Evolutionary conservation across 1,284 basidiomycete genomes (phyloP).

Genomic region (Ustilago curta): DNA sequence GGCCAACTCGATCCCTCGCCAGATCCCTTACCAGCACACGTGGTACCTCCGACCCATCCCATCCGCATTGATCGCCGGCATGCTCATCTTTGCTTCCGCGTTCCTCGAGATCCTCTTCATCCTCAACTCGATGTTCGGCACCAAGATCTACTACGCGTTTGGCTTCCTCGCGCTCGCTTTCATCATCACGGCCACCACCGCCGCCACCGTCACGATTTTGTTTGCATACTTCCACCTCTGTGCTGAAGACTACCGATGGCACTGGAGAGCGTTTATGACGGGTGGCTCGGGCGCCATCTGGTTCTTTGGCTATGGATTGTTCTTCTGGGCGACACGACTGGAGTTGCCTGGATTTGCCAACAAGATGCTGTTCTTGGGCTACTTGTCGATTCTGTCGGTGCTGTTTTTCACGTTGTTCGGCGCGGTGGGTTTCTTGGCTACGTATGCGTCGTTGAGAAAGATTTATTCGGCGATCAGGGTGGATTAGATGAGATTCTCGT

Average conservation of each 20-base stretch:
- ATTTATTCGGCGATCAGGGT: conserved; percentile 64
- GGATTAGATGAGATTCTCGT: conserved; percentile 39
- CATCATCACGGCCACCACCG: conserved; percentile 78
- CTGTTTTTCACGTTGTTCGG: conserved; percentile 91
- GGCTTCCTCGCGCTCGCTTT: conserved; percentile 93
- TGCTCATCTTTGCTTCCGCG: conserved; percentile 94
- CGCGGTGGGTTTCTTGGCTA: conserved; percentile 56
- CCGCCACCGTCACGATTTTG: conserved; percentile 63
- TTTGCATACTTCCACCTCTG: conserved; percentile 83
- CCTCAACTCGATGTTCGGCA: conserved; percentile 91
- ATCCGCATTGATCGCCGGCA: conserved; percentile 84
- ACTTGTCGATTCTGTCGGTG: conserved; percentile 83
- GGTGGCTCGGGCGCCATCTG: conserved; percentile 94
- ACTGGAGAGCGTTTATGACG: conserved; percentile 94
- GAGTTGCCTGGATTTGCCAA: conserved; percentile 86
- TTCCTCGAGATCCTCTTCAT: conserved; percentile 97
- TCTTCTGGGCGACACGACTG: conserved; percentile 89
- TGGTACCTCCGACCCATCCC: conserved; percentile 73
- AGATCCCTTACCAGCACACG: conserved; percentile 69
- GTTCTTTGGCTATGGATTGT: conserved; percentile 83
- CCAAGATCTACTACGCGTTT: conserved; percentile 75
- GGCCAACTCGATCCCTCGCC: conserved; percentile 86
- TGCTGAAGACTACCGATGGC: conserved; percentile 97
- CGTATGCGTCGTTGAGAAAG: conserved; percentile 52
- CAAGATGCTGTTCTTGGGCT: conserved; percentile 89